phyloP scores from a whole-genome alignment of 441 rosid genomes.

The Gossypium lobatum region DNA sequence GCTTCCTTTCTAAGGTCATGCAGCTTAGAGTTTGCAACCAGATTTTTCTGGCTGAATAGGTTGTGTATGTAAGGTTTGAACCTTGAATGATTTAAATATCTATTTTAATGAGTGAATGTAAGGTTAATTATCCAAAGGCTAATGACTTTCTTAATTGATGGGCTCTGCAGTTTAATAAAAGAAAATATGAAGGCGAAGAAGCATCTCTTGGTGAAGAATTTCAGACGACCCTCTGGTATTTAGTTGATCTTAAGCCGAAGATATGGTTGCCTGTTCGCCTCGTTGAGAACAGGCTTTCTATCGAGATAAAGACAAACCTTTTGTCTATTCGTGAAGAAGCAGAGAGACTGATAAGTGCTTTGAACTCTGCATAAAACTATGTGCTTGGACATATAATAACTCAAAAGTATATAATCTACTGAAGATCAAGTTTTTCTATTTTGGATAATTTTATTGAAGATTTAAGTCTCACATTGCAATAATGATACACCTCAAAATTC shows the following conservation, averaged over 20 bases:
- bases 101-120: not conserved
- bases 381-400: not conserved
- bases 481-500: no score
- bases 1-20: not conserved
- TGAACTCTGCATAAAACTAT: constrained; percentile 10
- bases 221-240: constrained; percentile 50
- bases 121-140: constrained; percentile 8
- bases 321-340: constrained; percentile 59
- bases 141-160: constrained; percentile 1
- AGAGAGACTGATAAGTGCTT: constrained; percentile 31
- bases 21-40: not conserved
- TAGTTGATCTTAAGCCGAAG: constrained; percentile 67
- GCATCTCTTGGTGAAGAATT: constrained; percentile 32
- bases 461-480: no score
- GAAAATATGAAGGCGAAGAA: constrained; percentile 23
- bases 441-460: not conserved
- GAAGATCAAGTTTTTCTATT: not conserved
- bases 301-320: constrained; percentile 67
- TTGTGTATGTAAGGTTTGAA: not conserved
- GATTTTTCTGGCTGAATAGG: not conserved
- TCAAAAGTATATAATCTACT: not conserved
- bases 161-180: constrained; percentile 39
- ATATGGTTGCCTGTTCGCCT: constrained; percentile 68
- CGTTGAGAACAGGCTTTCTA: constrained; percentile 71
- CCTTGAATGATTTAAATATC: not conserved